These are phyloP conservation scores for Aspergillus caelatus DNA, from an alignment of 2,329 filamentous ascomycete genomes.

Conservation along the genomic window DNA sequence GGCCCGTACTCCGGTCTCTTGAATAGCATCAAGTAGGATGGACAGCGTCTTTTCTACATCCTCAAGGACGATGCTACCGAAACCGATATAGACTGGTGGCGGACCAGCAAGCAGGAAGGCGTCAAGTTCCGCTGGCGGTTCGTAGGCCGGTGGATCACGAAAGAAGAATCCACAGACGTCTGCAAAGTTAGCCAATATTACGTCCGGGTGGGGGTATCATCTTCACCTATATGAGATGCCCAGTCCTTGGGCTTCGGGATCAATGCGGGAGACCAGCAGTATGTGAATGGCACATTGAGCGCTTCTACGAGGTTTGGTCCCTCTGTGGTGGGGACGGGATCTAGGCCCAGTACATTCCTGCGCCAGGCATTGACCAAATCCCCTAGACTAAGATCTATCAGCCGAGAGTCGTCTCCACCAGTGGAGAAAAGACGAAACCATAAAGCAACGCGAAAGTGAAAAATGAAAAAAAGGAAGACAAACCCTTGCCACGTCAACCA, in stretches of 20 bases:
- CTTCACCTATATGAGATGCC: slow-evolving; percentile 37
- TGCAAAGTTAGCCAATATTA: not conserved
- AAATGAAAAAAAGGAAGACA: not conserved
- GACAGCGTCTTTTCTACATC: slow-evolving; percentile 49
- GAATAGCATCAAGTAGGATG: slow-evolving; percentile 51
- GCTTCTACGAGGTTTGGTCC: slow-evolving; percentile 39
- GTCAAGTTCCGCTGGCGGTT: slow-evolving; percentile 43
- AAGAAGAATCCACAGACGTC: slow-evolving; percentile 53
- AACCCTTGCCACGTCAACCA: slow-evolving; percentile 54
- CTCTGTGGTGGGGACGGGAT: slow-evolving; percentile 37
- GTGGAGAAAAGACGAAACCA: not conserved
- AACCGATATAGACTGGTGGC: slow-evolving; percentile 59
- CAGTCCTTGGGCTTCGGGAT: slow-evolving; percentile 46
- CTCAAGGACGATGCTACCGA: slow-evolving; percentile 59
- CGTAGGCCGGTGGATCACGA: slow-evolving; percentile 35
- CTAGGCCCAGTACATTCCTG: slow-evolving; percentile 41
- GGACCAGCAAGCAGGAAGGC: slow-evolving; percentile 51
- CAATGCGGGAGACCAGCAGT: slow-evolving; percentile 49
- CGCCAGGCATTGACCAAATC: slow-evolving; percentile 51
- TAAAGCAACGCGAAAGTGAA: not conserved
- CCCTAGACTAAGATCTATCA: slow-evolving; percentile 34
- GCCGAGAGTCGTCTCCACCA: not conserved
- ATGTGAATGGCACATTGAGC: slow-evolving; percentile 46
- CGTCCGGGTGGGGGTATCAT: not conserved
- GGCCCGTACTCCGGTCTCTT: slow-evolving; percentile 51